These are phyloP conservation scores for Salvia miltiorrhiza DNA, from an alignment of 257 asterid genomes.

Conservation along the genomic window DNA sequence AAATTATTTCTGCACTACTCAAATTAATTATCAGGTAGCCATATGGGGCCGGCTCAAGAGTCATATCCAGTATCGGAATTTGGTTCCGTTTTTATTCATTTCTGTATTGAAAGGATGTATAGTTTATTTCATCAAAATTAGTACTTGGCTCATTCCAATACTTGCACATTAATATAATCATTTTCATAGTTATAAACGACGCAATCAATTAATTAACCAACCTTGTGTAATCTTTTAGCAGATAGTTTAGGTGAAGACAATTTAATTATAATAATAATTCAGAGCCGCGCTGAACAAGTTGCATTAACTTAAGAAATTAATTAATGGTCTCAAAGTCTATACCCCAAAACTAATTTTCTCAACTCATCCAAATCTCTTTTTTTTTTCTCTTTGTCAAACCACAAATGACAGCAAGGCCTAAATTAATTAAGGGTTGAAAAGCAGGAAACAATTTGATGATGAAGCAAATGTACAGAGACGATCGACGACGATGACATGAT, in stretches of 20 bases:
- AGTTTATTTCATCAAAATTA: background rate
- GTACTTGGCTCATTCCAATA: background rate
- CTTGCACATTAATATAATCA: background rate
- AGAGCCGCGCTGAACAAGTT: conserved; percentile 18
- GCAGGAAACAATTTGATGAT: background rate
- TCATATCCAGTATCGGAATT: background rate
- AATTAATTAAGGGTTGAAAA: conserved; percentile 6
- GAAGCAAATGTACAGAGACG: conserved; percentile 21
- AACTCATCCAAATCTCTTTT: conserved; percentile 15
- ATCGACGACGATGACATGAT: background rate
- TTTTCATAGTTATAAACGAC: background rate
- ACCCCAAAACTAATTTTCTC: conserved; percentile 23
- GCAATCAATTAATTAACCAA: background rate
- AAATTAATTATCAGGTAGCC: conserved; percentile 2
- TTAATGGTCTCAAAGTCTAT: background rate
- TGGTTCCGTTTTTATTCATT: background rate
- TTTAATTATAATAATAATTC: background rate
- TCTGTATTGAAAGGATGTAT: background rate
- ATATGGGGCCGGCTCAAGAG: conserved; percentile 15
- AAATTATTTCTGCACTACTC: background rate
- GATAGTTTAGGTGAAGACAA: background rate
- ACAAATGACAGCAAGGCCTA: conserved; percentile 18
- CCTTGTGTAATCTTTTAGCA: background rate
- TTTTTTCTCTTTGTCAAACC: background rate
- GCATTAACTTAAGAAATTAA: conserved; percentile 12